Conservation (phyloP, 176 grass and related monocot genomes). For the Saccharum spontaneum region DNA sequence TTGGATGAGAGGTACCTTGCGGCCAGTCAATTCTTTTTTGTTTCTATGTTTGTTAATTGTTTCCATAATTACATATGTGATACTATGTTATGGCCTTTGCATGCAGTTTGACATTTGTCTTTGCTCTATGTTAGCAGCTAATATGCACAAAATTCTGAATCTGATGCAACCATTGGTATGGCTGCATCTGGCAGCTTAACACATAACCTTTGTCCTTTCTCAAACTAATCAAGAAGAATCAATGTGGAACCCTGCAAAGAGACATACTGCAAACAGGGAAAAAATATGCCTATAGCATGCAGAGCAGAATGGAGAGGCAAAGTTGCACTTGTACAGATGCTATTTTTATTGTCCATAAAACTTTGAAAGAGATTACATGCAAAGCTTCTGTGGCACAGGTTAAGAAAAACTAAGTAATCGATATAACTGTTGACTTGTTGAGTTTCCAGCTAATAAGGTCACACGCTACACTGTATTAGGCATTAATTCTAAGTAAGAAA, state of each 20-base stretch:
- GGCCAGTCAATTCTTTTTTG: not conserved
- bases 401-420: not conserved
- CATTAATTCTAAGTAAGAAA: not conserved
- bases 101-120: not conserved
- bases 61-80: not conserved
- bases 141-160: not conserved
- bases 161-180: not conserved
- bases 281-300: not conserved
- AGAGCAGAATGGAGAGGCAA: not conserved
- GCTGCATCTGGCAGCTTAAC: not conserved
- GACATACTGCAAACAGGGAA: not conserved
- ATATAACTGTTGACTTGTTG: constrained; percentile 5
- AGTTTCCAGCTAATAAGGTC: constrained; percentile 11
- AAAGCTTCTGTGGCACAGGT: not conserved
- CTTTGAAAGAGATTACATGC: not conserved
- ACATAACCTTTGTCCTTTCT: not conserved
- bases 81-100: not conserved
- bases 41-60: not conserved
- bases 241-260: not conserved
- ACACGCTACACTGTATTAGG: not conserved
- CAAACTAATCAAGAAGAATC: constrained; percentile 4
- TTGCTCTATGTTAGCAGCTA: not conserved
- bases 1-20: not conserved
- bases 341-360: not conserved
- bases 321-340: not conserved